Conservation (phyloP, 371 early-diverging fungal genomes). For the Lichtheimia hyalospora region DNA sequence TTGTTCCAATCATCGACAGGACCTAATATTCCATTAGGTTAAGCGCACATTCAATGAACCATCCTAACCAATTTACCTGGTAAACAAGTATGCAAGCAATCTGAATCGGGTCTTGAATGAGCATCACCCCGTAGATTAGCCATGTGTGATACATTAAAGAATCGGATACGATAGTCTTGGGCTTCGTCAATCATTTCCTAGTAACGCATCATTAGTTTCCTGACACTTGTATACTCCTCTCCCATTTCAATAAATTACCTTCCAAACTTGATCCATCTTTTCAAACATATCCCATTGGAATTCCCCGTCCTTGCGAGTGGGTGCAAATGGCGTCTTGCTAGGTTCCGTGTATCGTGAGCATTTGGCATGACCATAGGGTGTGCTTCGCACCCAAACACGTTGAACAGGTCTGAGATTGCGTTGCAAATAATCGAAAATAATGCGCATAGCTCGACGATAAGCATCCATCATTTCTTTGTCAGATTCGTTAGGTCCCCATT, state of each 20-base stretch:
- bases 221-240: neutral
- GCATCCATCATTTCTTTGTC: slow-evolving; percentile 38
- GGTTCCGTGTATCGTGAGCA: slow-evolving; percentile 41
- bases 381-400: slow-evolving; percentile 43
- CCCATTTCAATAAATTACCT: slow-evolving; percentile 19
- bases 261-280: slow-evolving; percentile 41
- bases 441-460: slow-evolving; percentile 31
- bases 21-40: slow-evolving; percentile 12
- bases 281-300: slow-evolving; percentile 50
- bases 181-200: slow-evolving; percentile 22
- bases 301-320: slow-evolving; percentile 37
- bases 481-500: slow-evolving; percentile 36
- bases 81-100: slow-evolving; percentile 48
- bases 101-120: slow-evolving; percentile 44
- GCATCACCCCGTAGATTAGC: slow-evolving; percentile 46
- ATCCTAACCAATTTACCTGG: slow-evolving; percentile 23
- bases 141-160: slow-evolving; percentile 33
- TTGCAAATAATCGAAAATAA: slow-evolving; percentile 27
- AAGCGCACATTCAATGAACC: neutral
- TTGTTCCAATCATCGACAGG: slow-evolving; percentile 52
- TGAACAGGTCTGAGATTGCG: slow-evolving; percentile 29
- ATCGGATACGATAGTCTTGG: slow-evolving; percentile 27
- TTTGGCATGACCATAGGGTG: slow-evolving; percentile 47
- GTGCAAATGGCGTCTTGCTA: slow-evolving; percentile 26
- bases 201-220: neutral